Percentiles rank a stretch among this genome's conserved stretches.
Conservation (phyloP, 129 eudicot genomes). For the Mikania micrantha region DNA sequence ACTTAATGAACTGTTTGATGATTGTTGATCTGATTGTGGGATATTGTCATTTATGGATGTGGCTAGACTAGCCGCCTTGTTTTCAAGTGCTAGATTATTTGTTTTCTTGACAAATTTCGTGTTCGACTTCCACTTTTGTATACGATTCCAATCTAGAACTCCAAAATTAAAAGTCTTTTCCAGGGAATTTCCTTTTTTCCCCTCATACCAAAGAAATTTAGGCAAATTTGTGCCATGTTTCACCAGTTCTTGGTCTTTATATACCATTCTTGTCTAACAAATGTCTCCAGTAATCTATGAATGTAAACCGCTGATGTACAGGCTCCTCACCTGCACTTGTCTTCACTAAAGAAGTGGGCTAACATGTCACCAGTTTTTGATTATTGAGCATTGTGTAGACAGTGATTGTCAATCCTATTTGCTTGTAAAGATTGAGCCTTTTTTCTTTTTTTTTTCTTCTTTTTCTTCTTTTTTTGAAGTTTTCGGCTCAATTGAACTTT, state of each 20-base stretch:
- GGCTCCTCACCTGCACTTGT: conserved; percentile 8
- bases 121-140: conserved; percentile 61
- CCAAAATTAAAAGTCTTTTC: conserved; percentile 60
- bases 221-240: conserved; percentile 65
- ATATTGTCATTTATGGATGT: background rate
- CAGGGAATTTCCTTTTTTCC: conserved; percentile 34
- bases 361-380: conserved; percentile 23
- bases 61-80: background rate
- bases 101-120: conserved; percentile 21
- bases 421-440: conserved; percentile 14
- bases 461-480: conserved; percentile 20
- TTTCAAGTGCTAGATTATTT: conserved; percentile 17
- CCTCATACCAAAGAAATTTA: conserved; percentile 47
- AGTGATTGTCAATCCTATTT: conserved; percentile 8
- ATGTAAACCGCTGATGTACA: conserved; percentile 7
- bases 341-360: conserved; percentile 15
- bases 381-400: conserved; percentile 20
- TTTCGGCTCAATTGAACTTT: background rate
- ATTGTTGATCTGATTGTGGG: conserved; percentile 4
- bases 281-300: conserved; percentile 13
- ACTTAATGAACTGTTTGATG: conserved; percentile 3
- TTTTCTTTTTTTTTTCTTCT: too few species aligned
- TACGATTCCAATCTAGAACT: conserved; percentile 76
- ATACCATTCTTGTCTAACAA: conserved; percentile 8
- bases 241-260: conserved; percentile 53